phyloP scores from a whole-genome alignment of 1,284 basidiomycete genomes.

The Fomitopsis palustris region DNA sequence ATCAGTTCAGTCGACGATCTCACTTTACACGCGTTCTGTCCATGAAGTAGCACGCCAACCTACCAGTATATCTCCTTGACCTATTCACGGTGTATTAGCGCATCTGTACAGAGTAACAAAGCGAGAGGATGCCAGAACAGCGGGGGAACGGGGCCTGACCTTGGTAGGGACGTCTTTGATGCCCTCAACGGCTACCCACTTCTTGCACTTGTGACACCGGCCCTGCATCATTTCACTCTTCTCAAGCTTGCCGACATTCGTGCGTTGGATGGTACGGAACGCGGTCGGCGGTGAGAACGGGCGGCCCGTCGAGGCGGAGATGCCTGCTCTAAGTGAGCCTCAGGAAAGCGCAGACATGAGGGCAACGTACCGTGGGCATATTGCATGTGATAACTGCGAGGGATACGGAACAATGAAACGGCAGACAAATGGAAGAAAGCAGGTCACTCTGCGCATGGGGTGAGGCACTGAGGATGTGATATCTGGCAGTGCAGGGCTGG shows the following conservation, averaged over 20 bases:
- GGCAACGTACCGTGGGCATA: conserved; percentile 62
- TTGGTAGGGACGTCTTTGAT: conserved; percentile 68
- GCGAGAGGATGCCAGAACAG: background rate
- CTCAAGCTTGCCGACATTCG: conserved; percentile 52
- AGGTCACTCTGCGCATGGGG: conserved; percentile 15
- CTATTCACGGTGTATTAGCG: conserved; percentile 27
- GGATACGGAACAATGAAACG: background rate
- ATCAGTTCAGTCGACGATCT: background rate
- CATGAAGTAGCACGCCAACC: conserved; percentile 14
- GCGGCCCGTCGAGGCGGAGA: conserved; percentile 53
- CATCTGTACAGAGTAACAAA: background rate
- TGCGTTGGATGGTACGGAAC: conserved; percentile 49
- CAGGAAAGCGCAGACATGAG: background rate
- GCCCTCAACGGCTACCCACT: conserved; percentile 70
- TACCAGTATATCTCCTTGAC: conserved; percentile 75
- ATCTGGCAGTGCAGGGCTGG: background rate
- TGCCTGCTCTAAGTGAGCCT: conserved; percentile 37
- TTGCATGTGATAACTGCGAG: conserved; percentile 71
- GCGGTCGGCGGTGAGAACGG: conserved; percentile 75
- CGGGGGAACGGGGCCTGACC: conserved; percentile 32
- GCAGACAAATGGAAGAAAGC: background rate
- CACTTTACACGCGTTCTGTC: background rate
- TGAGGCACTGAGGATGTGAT: background rate
- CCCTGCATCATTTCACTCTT: conserved; percentile 59
- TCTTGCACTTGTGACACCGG: conserved; percentile 69